Percentiles rank a stretch among this genome's conserved stretches.
phyloP scores from a whole-genome alignment of 2,329 filamentous ascomycete species.

The Apiospora kogelbergensis region DNA sequence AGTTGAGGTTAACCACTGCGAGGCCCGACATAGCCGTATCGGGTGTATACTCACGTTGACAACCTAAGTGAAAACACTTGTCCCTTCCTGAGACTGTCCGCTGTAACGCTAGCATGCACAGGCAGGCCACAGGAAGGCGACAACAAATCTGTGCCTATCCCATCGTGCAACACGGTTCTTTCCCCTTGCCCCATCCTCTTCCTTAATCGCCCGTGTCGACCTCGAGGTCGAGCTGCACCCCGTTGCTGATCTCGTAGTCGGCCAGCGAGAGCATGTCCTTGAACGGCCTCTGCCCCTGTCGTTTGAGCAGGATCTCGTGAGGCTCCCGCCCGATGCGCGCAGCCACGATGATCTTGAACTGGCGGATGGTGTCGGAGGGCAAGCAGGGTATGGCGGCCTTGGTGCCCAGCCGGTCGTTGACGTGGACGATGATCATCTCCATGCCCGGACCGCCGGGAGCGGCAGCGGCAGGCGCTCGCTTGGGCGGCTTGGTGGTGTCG shows the following conservation, averaged over 20 bases:
- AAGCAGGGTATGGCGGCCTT: slow-evolving; percentile 91
- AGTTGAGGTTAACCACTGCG: not conserved
- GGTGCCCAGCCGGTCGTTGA: slow-evolving; percentile 96
- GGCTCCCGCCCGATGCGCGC: slow-evolving; percentile 85
- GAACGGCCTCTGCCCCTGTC: slow-evolving; percentile 90
- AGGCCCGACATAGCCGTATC: not conserved
- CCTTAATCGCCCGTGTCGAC: slow-evolving; percentile 61
- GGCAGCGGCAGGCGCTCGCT: slow-evolving; percentile 26
- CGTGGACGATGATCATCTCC: slow-evolving; percentile 89
- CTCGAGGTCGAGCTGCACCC: slow-evolving; percentile 69
- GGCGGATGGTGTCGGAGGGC: slow-evolving; percentile 76
- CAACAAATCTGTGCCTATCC: not conserved
- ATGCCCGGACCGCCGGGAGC: slow-evolving; percentile 46
- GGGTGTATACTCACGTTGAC: not conserved
- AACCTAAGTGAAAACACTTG: not conserved
- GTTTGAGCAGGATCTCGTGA: slow-evolving; percentile 87
- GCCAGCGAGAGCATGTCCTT: slow-evolving; percentile 86
- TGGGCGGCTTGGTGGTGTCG: slow-evolving; percentile 35
- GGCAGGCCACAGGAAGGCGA: not conserved
- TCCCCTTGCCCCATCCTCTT: not conserved
- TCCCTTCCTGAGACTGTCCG: not conserved
- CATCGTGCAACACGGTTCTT: not conserved
- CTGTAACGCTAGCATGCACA: not conserved
- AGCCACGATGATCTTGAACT: slow-evolving; percentile 91
- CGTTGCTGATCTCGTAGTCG: slow-evolving; percentile 93